Evolutionary conservation across 1,284 basidiomycete species (phyloP).

Genomic region (Amylostereum areolatum): DNA sequence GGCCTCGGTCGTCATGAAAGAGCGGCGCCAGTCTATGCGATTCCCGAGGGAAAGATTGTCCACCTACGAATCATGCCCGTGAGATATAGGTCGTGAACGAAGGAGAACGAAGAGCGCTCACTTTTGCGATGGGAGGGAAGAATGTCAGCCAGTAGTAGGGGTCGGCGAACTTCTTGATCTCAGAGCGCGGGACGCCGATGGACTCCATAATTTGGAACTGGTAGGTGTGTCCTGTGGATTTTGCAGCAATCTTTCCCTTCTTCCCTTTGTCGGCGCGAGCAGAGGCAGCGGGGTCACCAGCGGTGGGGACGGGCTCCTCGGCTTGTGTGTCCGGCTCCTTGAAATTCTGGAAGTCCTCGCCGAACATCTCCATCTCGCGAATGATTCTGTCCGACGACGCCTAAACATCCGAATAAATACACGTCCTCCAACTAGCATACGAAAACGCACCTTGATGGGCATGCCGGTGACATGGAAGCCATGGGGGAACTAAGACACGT

Average conservation of each 20-base stretch:
- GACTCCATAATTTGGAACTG: slow-evolving; percentile 99
- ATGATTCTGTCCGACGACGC: slow-evolving; percentile 96
- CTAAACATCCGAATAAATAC: slow-evolving; percentile 31
- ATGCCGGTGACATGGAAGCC: slow-evolving; percentile 97
- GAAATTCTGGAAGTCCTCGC: slow-evolving; percentile 82
- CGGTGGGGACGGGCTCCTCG: slow-evolving; percentile 33
- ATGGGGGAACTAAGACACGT: slow-evolving; percentile 90
- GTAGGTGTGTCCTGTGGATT: slow-evolving; percentile 91
- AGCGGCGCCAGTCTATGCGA: slow-evolving; percentile 95
- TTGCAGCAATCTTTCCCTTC: slow-evolving; percentile 94
- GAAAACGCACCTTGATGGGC: slow-evolving; percentile 87
- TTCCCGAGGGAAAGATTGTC: slow-evolving; percentile 89
- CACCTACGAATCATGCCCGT: slow-evolving; percentile 33
- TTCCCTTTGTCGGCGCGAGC: slow-evolving; percentile 73
- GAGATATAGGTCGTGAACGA: neutral
- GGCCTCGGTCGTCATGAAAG: slow-evolving; percentile 91
- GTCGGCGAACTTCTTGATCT: slow-evolving; percentile 96
- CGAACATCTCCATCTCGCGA: slow-evolving; percentile 96
- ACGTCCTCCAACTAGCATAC: neutral
- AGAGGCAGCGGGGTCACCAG: slow-evolving; percentile 25
- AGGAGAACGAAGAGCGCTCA: slow-evolving; percentile 27
- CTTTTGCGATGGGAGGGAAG: slow-evolving; percentile 94
- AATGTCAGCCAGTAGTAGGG: slow-evolving; percentile 89
- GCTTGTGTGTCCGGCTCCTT: slow-evolving; percentile 38
- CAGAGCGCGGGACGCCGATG: slow-evolving; percentile 79